These are phyloP conservation scores for Tillandsia leiboldiana DNA, from an alignment of 176 grass and related monocot genomes.

Conservation along the genomic window DNA sequence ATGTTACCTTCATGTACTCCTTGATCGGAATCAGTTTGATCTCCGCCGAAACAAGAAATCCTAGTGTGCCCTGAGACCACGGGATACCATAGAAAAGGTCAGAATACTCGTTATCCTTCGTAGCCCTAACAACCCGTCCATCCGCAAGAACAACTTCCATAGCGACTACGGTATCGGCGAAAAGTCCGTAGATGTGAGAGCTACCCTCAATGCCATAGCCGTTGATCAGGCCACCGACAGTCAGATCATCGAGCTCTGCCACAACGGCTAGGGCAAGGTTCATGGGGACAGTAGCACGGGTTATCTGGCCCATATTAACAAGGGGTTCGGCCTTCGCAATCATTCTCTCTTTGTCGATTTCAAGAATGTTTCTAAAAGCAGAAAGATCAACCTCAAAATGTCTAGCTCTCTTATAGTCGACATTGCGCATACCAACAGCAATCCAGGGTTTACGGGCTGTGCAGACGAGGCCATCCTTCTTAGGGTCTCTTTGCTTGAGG, in stretches of 20 bases:
- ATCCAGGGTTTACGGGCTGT: constrained; percentile 89
- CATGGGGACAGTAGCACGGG: constrained; percentile 65
- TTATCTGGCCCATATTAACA: constrained; percentile 93
- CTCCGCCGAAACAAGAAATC: constrained; percentile 78
- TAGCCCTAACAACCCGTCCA: constrained; percentile 64
- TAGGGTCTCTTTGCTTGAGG: constrained; percentile 78
- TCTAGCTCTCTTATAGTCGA: constrained; percentile 81
- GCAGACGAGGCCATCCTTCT: constrained; percentile 91
- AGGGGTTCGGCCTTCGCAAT: constrained; percentile 73
- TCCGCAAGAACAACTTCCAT: constrained; percentile 80
- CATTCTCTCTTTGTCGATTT: constrained; percentile 79
- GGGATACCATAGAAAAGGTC: constrained; percentile 91
- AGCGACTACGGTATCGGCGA: constrained; percentile 76
- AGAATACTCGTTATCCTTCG: constrained; percentile 83
- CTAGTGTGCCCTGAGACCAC: constrained; percentile 88
- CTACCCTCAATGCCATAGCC: constrained; percentile 94
- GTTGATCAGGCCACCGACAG: constrained; percentile 84
- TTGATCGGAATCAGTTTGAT: constrained; percentile 85
- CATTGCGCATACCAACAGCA: constrained; percentile 84
- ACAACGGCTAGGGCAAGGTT: constrained; percentile 70
- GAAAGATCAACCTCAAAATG: constrained; percentile 92
- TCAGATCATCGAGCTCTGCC: constrained; percentile 90
- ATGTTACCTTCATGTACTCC: constrained; percentile 88
- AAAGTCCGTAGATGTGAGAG: constrained; percentile 84
- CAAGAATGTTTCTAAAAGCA: constrained; percentile 71